phyloP scores from a whole-genome alignment of 1,139 yeast genomes.

The Saccharomyces hybrid region DNA sequence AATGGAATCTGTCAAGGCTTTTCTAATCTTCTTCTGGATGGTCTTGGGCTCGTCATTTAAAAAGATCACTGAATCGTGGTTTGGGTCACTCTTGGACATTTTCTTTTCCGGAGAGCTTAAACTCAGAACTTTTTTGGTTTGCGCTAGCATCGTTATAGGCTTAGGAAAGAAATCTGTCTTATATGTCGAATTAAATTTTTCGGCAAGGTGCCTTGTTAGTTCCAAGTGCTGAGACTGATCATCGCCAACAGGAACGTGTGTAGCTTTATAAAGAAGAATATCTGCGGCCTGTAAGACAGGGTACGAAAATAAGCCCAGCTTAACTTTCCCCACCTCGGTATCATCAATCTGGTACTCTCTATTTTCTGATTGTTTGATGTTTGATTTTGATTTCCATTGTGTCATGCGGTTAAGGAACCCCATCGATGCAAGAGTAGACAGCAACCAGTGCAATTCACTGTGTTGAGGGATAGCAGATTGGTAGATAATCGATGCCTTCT shows the following conservation, averaged over 20 bases:
- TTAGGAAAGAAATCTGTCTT: conserved; percentile 43
- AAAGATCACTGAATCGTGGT: conserved; percentile 56
- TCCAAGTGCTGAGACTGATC: conserved; percentile 94
- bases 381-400: conserved; percentile 85
- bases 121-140: conserved; percentile 69
- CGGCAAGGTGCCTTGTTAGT: conserved; percentile 66
- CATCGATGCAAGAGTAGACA: conserved; percentile 73
- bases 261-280: conserved; percentile 68
- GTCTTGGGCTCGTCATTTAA: conserved; percentile 62
- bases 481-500: conserved; percentile 59
- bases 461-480: conserved; percentile 82
- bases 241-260: conserved; percentile 94
- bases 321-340: conserved; percentile 30
- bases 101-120: conserved; percentile 69
- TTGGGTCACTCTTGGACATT: conserved; percentile 90
- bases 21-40: conserved; percentile 55
- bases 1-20: conserved; percentile 80
- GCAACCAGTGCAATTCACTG: conserved; percentile 73
- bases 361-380: conserved; percentile 37
- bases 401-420: conserved; percentile 90
- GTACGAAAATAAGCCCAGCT: conserved; percentile 77
- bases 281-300: conserved; percentile 96
- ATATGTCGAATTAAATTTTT: conserved; percentile 53
- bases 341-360: conserved; percentile 12
- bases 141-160: conserved; percentile 75